Evolutionary conservation across 108 stramenopile genomes (phyloP).

Genomic region (Pseudonitzschia multiseries): DNA sequence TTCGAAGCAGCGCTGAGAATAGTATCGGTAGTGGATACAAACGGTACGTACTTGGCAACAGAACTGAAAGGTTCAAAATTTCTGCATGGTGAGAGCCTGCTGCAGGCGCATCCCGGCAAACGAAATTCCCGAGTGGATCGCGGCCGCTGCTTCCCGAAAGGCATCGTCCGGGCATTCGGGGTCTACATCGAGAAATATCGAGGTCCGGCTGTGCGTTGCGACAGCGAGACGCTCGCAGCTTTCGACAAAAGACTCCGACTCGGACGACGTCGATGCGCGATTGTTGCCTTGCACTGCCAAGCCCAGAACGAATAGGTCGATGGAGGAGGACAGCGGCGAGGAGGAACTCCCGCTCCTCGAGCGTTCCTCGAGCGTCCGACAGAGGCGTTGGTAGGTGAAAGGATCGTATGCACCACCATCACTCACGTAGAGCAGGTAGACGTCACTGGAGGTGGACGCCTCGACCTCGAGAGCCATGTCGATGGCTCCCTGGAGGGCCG

Average conservation of each 20-base stretch:
- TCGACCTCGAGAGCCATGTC: slow-evolving; percentile 22
- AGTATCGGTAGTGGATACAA: no score
- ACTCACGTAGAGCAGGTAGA: slow-evolving; percentile 31
- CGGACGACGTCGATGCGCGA: background rate
- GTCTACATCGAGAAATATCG: slow-evolving; percentile 17
- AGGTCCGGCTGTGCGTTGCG: slow-evolving; percentile 32
- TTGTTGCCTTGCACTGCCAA: slow-evolving; percentile 18
- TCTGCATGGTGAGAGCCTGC: slow-evolving; percentile 33
- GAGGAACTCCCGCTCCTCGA: background rate
- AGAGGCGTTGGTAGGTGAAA: slow-evolving; percentile 5
- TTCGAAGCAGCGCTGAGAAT: no score
- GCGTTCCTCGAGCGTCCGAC: slow-evolving; percentile 16
- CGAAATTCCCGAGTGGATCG: slow-evolving; percentile 21
- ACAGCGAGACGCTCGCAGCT: slow-evolving; percentile 23
- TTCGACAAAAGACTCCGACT: slow-evolving; percentile 15
- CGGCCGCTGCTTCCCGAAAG: slow-evolving; percentile 18
- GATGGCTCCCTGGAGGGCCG: slow-evolving; percentile 21
- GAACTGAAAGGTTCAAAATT: slow-evolving; percentile 22
- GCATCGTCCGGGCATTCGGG: slow-evolving; percentile 12
- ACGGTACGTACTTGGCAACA: no score
- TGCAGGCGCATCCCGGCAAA: slow-evolving; percentile 27
- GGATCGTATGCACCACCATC: slow-evolving; percentile 26
- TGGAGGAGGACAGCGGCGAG: background rate
- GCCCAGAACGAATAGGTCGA: slow-evolving; percentile 32
- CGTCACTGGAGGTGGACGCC: slow-evolving; percentile 22